These are phyloP conservation scores for Ophiostoma himal-ulmi DNA, from an alignment of 2,329 filamentous ascomycete genomes.

Conservation along the genomic window DNA sequence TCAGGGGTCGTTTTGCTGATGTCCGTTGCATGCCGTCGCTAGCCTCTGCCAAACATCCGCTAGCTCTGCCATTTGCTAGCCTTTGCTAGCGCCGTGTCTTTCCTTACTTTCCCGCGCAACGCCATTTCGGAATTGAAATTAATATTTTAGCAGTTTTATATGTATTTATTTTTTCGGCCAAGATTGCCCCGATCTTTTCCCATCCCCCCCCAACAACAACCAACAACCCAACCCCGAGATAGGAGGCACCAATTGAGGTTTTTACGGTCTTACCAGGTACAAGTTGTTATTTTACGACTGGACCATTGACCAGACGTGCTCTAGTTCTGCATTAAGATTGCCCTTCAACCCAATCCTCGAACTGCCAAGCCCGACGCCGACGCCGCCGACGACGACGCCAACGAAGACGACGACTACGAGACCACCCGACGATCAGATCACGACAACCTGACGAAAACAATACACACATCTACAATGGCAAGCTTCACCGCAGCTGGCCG, in stretches of 20 bases:
- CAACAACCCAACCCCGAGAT: conserved; percentile 16
- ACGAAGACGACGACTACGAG: not conserved
- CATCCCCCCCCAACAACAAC: not conserved
- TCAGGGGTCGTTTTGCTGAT: not conserved
- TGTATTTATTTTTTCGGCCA: conserved; percentile 21
- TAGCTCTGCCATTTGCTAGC: not conserved
- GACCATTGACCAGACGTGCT: not conserved
- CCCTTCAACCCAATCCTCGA: not conserved
- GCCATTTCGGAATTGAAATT: not conserved
- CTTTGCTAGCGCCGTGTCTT: conserved; percentile 8
- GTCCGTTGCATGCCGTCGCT: not conserved
- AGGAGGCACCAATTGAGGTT: conserved; percentile 20
- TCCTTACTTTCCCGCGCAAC: conserved; percentile 10
- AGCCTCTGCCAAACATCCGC: not conserved
- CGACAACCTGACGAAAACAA: not conserved
- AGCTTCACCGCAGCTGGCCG: conserved; percentile 26
- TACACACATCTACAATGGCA: conserved; percentile 20
- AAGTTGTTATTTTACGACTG: not conserved
- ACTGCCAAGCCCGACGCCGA: not conserved
- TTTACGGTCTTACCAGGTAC: conserved; percentile 17
- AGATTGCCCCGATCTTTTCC: conserved; percentile 22
- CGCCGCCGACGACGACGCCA: not conserved
- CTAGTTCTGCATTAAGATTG: not conserved
- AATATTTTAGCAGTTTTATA: not conserved
- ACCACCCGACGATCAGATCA: not conserved